phyloP scores from a whole-genome alignment of 495 filamentous ascomycete species.

The Penicillium waksmanii region DNA sequence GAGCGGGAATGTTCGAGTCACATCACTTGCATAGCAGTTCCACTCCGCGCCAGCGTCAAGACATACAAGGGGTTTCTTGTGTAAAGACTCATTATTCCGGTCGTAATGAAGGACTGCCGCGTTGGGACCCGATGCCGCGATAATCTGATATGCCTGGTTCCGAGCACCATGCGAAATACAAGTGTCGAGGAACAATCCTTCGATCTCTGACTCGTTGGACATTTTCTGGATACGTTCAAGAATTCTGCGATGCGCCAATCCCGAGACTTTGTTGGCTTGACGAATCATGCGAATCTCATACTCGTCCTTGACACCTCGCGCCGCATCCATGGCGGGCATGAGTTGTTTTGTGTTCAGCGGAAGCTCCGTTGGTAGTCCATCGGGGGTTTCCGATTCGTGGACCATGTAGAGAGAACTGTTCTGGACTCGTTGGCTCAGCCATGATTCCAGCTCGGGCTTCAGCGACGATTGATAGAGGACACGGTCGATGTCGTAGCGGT shows the following conservation, averaged over 20 bases:
- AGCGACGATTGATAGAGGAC: conserved; percentile 69
- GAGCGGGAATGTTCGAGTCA: conserved; percentile 86
- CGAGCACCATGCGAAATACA: conserved; percentile 74
- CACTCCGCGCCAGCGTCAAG: conserved; percentile 87
- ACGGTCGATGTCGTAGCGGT: conserved; percentile 77
- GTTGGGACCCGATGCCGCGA: conserved; percentile 78
- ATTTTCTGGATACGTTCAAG: conserved; percentile 61
- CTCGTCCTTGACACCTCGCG: conserved; percentile 75
- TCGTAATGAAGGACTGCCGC: conserved; percentile 86
- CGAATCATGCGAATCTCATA: conserved; percentile 81
- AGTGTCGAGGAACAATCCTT: conserved; percentile 71
- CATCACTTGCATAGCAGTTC: conserved; percentile 85
- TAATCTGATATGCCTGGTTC: conserved; percentile 83
- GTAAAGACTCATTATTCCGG: conserved; percentile 71
- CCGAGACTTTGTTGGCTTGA: conserved; percentile 76
- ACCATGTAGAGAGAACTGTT: conserved; percentile 42
- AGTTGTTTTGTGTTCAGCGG: conserved; percentile 44
- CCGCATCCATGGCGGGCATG: conserved; percentile 68
- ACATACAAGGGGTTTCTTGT: conserved; percentile 69
- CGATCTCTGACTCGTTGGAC: conserved; percentile 79
- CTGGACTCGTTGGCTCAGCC: conserved; percentile 61
- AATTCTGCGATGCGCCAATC: conserved; percentile 70
- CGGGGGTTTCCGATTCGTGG: conserved; percentile 41
- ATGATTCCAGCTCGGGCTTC: conserved; percentile 58
- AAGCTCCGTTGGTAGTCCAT: conserved; percentile 59